A percentile compares a stretch with the other conserved stretches of the same genome.
Evolutionary conservation across 306 rosid species (phyloP).

Genomic region (Lupinus albus): DNA sequence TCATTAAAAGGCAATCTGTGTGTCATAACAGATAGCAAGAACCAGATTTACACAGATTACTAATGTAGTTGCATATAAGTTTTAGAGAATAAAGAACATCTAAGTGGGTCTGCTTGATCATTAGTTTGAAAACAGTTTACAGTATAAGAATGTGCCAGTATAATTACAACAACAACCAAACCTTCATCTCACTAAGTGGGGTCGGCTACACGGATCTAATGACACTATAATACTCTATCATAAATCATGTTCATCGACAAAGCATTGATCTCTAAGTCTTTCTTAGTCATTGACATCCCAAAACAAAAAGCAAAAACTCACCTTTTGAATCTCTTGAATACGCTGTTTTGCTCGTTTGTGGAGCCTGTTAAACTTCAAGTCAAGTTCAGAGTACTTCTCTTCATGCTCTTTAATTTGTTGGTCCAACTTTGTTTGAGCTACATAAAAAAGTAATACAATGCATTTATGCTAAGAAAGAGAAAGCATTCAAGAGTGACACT

Average conservation of each 20-base stretch:
- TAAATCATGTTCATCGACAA: too few species aligned
- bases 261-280: too few species aligned
- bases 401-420: slow-evolving; percentile 88
- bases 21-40: slow-evolving; percentile 36
- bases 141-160: slow-evolving; percentile 16
- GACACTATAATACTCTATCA: too few species aligned
- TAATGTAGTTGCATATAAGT: slow-evolving; percentile 9
- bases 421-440: slow-evolving; percentile 77
- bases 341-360: slow-evolving; percentile 99
- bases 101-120: slow-evolving; percentile 16
- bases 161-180: too few species aligned
- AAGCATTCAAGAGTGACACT: slow-evolving; percentile 21
- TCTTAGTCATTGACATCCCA: too few species aligned
- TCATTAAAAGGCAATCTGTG: slow-evolving; percentile 21
- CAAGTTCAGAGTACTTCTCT: slow-evolving; percentile 92
- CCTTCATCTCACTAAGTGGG: too few species aligned
- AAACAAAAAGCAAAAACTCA: slow-evolving; percentile 41
- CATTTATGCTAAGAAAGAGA: slow-evolving; percentile 43
- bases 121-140: slow-evolving; percentile 9
- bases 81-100: not conserved
- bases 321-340: slow-evolving; percentile 96
- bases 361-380: slow-evolving; percentile 83
- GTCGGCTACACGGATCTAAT: too few species aligned
- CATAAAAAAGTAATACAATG: slow-evolving; percentile 42
- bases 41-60: slow-evolving; percentile 12